phyloP scores from a whole-genome alignment of 768 basidiomycete species.

The Harrya chromipes region DNA sequence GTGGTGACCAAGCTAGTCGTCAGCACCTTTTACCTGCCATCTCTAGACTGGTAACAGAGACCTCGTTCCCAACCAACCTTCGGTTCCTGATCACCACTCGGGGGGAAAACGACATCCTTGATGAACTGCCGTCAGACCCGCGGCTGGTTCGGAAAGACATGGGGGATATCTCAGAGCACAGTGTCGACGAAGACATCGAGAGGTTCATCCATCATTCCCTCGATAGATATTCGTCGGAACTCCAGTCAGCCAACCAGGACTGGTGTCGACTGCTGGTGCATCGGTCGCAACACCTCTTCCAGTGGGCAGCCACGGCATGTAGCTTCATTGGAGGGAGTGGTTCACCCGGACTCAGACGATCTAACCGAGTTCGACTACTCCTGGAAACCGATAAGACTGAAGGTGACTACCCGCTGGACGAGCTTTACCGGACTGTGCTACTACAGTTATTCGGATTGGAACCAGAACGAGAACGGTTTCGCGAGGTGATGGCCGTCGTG shows the following conservation, averaged over 20 bases:
- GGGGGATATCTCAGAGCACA: background rate
- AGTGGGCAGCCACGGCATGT: slow-evolving; percentile 25
- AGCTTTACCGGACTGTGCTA: background rate
- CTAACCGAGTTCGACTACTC: background rate
- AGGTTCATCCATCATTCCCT: slow-evolving; percentile 1
- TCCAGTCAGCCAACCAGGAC: background rate
- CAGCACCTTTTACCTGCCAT: slow-evolving; percentile 14
- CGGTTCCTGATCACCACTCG: slow-evolving; percentile 17
- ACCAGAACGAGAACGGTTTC: background rate
- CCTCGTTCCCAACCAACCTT: slow-evolving; percentile 8
- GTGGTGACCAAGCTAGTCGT: slow-evolving; percentile 7
- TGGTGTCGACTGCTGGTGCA: slow-evolving; percentile 9
- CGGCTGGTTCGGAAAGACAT: background rate
- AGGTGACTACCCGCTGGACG: background rate
- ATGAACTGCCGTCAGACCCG: background rate
- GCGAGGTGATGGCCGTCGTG: background rate
- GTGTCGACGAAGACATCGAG: background rate
- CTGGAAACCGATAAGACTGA: background rate
- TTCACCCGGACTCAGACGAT: background rate
- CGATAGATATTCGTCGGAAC: background rate
- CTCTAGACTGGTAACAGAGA: background rate
- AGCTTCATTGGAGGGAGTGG: slow-evolving; percentile 5
- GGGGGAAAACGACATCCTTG: slow-evolving; percentile 8
- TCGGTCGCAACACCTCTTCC: slow-evolving; percentile 20
- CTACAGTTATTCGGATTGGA: background rate